Evolutionary conservation across 768 basidiomycete genomes (phyloP), one percentile per base, ranked within the genome.

Genomic region (Kwoniella botswanensis): DNA sequence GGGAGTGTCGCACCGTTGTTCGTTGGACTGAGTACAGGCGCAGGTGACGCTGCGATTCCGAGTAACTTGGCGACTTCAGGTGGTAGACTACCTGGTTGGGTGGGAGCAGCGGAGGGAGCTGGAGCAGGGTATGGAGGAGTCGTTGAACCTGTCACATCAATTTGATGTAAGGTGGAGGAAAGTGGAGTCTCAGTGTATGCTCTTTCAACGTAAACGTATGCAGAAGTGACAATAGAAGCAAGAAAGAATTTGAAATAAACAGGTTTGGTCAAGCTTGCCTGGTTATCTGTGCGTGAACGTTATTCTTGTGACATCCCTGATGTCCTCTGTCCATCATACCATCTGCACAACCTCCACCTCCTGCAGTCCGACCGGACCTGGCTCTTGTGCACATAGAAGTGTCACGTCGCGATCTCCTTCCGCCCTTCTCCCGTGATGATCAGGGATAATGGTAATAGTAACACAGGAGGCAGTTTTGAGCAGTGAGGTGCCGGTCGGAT

Each of bases 11-110:
- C 18, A 24, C 7, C 35, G 24, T 24, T 43, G 50, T 2, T 4
- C 18, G 65, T 43, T 24, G 68, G 52, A 59, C 65, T 53, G 4
- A 43, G 52, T 42, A 61, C 50, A 24, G 62, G 29, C 17, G 50
- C 52, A 15, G 62, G 18, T 21, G 46, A 50, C 18, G 46, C 46
- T 13, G 50, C 52, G 24, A 78, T 71, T 15, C 79, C 79, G 10
- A 80, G 68, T 41, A 80, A 54, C 55, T 78, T 78, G 42, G 65
- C 68, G 22, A 80, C 75, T 57, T 77, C 75, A 13, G 77, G 72
- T 43, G 79, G 79, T 50, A 80, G 42, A 18, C 60, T 50, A 22
- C 62, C 68, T 67, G 43, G 56, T 4, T 67, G 56, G 11, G 21
- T 67, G 35, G 70, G 35, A 29, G 62, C 7, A 6, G 62, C 18